Percentiles rank a stretch among this genome's conserved stretches.
Conservation (phyloP, 306 rosid genomes). For the Macrotyloma uniflorum region DNA sequence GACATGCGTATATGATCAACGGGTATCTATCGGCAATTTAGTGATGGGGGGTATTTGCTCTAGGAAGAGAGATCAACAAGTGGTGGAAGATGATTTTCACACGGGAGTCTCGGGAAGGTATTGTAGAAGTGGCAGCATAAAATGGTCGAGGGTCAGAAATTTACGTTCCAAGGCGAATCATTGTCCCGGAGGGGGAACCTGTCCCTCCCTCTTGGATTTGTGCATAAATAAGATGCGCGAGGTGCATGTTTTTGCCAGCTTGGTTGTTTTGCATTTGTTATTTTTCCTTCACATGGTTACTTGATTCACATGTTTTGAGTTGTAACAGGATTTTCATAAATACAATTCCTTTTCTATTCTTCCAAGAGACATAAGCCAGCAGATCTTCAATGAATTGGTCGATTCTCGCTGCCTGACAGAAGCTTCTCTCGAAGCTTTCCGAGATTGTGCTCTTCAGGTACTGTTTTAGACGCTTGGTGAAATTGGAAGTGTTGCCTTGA, state of each 20-base stretch:
- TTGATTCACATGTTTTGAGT: slow-evolving; percentile 16
- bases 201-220: slow-evolving; percentile 68
- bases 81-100: slow-evolving; percentile 41
- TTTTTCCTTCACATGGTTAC: not conserved
- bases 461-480: slow-evolving; percentile 13
- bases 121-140: slow-evolving; percentile 53
- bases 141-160: slow-evolving; percentile 57
- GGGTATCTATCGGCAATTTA: not conserved
- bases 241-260: slow-evolving; percentile 44
- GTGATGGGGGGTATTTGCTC: slow-evolving; percentile 78
- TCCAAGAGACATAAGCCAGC: slow-evolving; percentile 75
- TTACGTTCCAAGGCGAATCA: slow-evolving; percentile 43
- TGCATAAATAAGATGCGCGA: slow-evolving; percentile 64
- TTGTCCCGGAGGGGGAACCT: slow-evolving; percentile 43
- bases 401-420: slow-evolving; percentile 60
- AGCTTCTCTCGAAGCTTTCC: slow-evolving; percentile 54
- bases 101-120: slow-evolving; percentile 51
- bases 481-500: slow-evolving; percentile 28
- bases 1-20: not conserved
- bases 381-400: slow-evolving; percentile 65
- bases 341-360: slow-evolving; percentile 56
- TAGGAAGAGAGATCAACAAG: slow-evolving; percentile 66
- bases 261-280: not conserved
- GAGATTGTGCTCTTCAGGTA: slow-evolving; percentile 78
- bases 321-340: slow-evolving; percentile 56